Evolutionary conservation across 2,329 filamentous ascomycete genomes (phyloP).

Genomic region (Colletotrichum coccodes): DNA sequence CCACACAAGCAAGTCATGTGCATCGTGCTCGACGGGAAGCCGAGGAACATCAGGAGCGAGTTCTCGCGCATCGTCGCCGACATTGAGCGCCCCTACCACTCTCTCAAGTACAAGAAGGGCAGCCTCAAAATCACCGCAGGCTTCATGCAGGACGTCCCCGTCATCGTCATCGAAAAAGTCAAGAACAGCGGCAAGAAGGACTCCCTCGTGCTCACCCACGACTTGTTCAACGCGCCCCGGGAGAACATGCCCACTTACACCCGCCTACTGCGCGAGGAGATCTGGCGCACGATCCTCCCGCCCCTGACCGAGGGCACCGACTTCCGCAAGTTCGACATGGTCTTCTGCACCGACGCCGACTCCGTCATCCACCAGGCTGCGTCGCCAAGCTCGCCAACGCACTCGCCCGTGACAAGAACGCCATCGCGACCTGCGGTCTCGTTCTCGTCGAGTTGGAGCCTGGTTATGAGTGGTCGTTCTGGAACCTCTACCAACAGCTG

Average conservation of each 20-base stretch:
- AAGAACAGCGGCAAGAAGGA: slow-evolving; percentile 17
- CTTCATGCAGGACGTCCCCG: slow-evolving; percentile 15
- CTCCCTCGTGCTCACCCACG: slow-evolving; percentile 10
- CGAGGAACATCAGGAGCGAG: slow-evolving; percentile 4
- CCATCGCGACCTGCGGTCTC: not conserved
- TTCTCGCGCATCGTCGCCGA: slow-evolving; percentile 14
- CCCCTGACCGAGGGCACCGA: not conserved
- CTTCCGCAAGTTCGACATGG: slow-evolving; percentile 12
- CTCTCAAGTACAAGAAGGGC: slow-evolving; percentile 10
- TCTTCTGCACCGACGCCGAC: slow-evolving; percentile 16
- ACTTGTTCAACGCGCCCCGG: slow-evolving; percentile 10
- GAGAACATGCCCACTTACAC: slow-evolving; percentile 5
- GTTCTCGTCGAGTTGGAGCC: slow-evolving; percentile 15
- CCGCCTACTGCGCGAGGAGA: slow-evolving; percentile 1
- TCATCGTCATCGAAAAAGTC: slow-evolving; percentile 16
- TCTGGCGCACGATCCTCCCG: not conserved
- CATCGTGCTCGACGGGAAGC: slow-evolving; percentile 10
- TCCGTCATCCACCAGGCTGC: slow-evolving; percentile 14
- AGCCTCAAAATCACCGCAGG: slow-evolving; percentile 6
- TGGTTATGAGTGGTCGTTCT: slow-evolving; percentile 8
- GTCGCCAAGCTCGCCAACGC: slow-evolving; percentile 17
- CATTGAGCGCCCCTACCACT: slow-evolving; percentile 15
- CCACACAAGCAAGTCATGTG: slow-evolving; percentile 14
- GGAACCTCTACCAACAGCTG: slow-evolving; percentile 15
- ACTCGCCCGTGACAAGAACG: slow-evolving; percentile 1